Evolutionary conservation across 2,329 filamentous ascomycete species (phyloP).

Genomic region (Pseudopithomyces maydicus): DNA sequence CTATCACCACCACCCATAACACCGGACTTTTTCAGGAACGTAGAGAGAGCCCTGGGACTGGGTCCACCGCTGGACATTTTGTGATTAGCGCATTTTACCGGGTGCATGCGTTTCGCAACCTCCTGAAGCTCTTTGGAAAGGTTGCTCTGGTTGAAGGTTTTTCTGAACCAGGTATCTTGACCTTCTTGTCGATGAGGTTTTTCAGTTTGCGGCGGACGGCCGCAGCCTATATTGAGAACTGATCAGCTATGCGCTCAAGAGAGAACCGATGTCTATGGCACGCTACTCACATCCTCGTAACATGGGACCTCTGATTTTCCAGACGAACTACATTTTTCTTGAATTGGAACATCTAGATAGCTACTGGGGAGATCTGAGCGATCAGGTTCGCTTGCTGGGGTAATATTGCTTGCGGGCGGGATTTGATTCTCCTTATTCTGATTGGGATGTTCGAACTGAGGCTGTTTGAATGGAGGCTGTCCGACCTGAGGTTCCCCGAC

Average conservation of each 20-base stretch:
- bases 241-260: neutral
- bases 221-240: conserved; percentile 10
- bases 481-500: no score
- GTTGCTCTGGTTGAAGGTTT: conserved; percentile 20
- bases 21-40: conserved; percentile 21
- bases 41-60: conserved; percentile 7
- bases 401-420: neutral
- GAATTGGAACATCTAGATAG: conserved; percentile 21
- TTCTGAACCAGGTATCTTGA: conserved; percentile 14
- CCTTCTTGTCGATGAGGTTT: conserved; percentile 17
- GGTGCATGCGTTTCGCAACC: conserved; percentile 12
- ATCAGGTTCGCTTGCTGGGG: neutral
- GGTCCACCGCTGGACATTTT: conserved; percentile 9
- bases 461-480: neutral
- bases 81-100: conserved; percentile 10
- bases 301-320: conserved; percentile 18
- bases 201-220: conserved; percentile 21
- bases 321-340: conserved; percentile 11
- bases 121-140: conserved; percentile 15
- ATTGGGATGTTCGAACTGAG: neutral
- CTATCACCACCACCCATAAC: conserved; percentile 22
- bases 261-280: neutral
- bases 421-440: conserved; percentile 3
- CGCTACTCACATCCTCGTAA: conserved; percentile 17
- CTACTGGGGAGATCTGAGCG: conserved; percentile 8